Conservation (phyloP, 441 rosid species). For the Pelargonium australe region DNA sequence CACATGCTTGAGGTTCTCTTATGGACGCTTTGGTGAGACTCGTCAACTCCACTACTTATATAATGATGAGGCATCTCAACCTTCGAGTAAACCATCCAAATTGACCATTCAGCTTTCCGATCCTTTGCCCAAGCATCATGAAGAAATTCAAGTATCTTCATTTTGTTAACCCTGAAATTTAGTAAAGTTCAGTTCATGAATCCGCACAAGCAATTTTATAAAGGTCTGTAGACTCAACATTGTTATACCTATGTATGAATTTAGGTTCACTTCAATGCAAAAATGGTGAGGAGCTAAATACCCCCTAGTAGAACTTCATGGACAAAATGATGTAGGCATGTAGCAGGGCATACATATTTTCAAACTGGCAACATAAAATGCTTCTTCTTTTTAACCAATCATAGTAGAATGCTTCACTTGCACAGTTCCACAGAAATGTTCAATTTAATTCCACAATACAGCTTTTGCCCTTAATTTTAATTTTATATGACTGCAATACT, state of each 20-base stretch:
- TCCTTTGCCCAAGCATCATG: constrained; percentile 67
- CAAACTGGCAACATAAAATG: background rate
- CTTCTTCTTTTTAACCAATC: background rate
- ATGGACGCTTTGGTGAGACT: constrained; percentile 43
- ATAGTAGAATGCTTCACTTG: background rate
- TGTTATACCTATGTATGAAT: background rate
- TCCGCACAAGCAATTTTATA: background rate
- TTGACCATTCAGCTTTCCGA: constrained; percentile 93
- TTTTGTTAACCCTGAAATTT: constrained; percentile 52
- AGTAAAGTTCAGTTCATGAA: constrained; percentile 16
- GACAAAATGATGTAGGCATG: background rate
- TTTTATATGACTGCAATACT: background rate
- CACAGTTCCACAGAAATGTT: background rate
- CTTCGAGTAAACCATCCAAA: constrained; percentile 90
- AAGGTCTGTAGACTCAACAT: background rate
- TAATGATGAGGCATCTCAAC: constrained; percentile 92
- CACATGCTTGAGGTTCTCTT: constrained; percentile 51
- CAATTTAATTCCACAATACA: background rate
- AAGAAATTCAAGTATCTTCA: constrained; percentile 53
- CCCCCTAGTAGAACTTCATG: background rate
- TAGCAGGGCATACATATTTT: background rate
- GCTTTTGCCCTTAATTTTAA: background rate
- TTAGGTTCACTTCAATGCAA: background rate
- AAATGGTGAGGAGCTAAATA: background rate
- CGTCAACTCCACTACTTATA: constrained; percentile 62